Evolutionary conservation across 768 basidiomycete genomes (phyloP).

Genomic region (Serendipita sp.): DNA sequence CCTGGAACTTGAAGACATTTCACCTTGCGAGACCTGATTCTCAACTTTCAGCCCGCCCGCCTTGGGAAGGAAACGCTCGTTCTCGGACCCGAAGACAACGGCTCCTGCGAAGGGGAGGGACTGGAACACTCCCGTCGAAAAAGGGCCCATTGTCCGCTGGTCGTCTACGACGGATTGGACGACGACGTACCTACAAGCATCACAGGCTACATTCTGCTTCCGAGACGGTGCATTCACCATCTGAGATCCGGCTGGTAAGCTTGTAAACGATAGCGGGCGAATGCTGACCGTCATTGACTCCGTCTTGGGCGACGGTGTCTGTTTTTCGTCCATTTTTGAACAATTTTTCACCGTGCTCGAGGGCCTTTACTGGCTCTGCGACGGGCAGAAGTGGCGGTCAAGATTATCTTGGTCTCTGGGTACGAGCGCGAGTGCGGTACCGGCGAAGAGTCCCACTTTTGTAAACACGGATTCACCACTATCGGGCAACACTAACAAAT

Average conservation of each 20-base stretch:
- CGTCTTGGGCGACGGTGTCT: too few relatives aligned
- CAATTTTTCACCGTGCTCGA: too few relatives aligned
- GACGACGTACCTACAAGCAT: conserved; percentile 60
- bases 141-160: too few relatives aligned
- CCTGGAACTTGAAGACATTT: conserved; percentile 74
- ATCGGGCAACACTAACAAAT: too few relatives aligned
- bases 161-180: not conserved
- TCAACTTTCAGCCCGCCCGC: not conserved
- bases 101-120: conserved; percentile 8
- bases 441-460: too few relatives aligned
- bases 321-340: too few relatives aligned
- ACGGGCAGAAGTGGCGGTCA: too few relatives aligned
- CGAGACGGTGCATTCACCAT: conserved; percentile 68
- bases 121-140: not conserved
- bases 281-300: too few relatives aligned
- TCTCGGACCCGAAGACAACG: conserved; percentile 1
- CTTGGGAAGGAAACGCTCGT: not conserved
- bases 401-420: too few relatives aligned
- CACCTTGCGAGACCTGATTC: conserved; percentile 61
- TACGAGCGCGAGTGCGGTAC: too few relatives aligned
- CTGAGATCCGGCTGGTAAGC: conserved; percentile 23
- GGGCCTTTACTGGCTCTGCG: too few relatives aligned
- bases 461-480: too few relatives aligned
- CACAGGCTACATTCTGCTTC: conserved; percentile 88
- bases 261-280: not conserved